Evolutionary conservation across 1,139 yeast genomes (phyloP).

Genomic region (Yamadazyma trypodendri): DNA sequence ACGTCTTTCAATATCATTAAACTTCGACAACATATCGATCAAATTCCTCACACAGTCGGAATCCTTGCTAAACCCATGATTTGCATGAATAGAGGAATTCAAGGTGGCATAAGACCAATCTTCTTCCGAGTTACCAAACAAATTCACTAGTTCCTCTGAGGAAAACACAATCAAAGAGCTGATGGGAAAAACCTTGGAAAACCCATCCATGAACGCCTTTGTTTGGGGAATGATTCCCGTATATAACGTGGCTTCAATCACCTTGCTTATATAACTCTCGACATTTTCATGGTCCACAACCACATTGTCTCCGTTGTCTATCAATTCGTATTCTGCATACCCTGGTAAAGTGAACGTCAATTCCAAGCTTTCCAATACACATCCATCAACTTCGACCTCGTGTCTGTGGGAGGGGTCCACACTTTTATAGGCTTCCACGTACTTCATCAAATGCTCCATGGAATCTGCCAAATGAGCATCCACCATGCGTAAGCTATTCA

Average conservation of each 20-base stretch:
- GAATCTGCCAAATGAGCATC: conserved; percentile 67
- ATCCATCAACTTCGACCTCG: conserved; percentile 36
- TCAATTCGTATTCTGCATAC: conserved; percentile 56
- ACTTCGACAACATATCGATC: conserved; percentile 57
- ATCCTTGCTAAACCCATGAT: conserved; percentile 84
- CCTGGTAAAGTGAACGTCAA: conserved; percentile 81
- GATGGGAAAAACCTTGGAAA: conserved; percentile 81
- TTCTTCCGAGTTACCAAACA: conserved; percentile 70
- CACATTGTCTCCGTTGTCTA: conserved; percentile 52
- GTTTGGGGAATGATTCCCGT: conserved; percentile 67
- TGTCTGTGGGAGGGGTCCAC: conserved; percentile 19
- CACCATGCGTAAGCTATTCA: conserved; percentile 48
- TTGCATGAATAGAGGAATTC: conserved; percentile 66
- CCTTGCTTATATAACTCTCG: conserved; percentile 53
- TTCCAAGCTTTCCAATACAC: conserved; percentile 51
- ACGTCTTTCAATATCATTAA: conserved; percentile 57
- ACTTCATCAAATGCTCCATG: conserved; percentile 48
- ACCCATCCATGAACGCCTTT: conserved; percentile 73
- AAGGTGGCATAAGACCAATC: conserved; percentile 81
- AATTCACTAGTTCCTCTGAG: conserved; percentile 65
- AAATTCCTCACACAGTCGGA: conserved; percentile 63
- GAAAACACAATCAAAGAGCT: conserved; percentile 69
- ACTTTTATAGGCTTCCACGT: conserved; percentile 30
- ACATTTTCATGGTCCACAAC: conserved; percentile 55
- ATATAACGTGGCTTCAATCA: conserved; percentile 62